Conservation (phyloP, 768 basidiomycete species). For the Pleurotus tuoliensis region DNA sequence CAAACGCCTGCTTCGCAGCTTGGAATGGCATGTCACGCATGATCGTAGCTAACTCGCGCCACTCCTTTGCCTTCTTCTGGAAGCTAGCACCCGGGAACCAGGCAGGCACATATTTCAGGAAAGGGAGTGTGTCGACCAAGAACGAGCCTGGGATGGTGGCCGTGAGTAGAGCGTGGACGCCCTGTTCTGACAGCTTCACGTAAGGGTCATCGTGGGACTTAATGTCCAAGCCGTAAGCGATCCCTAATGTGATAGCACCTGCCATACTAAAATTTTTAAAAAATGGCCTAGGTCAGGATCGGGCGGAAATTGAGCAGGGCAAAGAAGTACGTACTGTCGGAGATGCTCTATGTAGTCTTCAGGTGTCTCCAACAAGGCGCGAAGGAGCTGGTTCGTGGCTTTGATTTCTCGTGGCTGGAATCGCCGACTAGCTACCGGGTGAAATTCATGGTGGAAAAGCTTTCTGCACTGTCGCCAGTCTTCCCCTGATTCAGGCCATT, state of each 20-base stretch:
- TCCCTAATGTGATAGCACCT: neutral
- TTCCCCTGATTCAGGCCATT: slow-evolving; percentile 4
- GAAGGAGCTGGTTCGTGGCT: slow-evolving; percentile 15
- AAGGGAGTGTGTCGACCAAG: slow-evolving; percentile 29
- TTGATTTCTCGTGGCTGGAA: slow-evolving; percentile 15
- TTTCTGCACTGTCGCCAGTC: slow-evolving; percentile 16
- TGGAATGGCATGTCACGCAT: slow-evolving; percentile 35
- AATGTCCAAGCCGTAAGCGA: slow-evolving; percentile 8
- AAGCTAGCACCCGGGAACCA: slow-evolving; percentile 63
- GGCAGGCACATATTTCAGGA: slow-evolving; percentile 42
- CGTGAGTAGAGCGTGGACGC: slow-evolving; percentile 23
- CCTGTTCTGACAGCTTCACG: slow-evolving; percentile 27
- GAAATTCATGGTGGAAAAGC: slow-evolving; percentile 18
- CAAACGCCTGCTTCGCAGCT: slow-evolving; percentile 21
- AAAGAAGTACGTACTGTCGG: slow-evolving; percentile 14
- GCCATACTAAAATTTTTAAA: neutral
- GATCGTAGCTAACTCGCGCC: slow-evolving; percentile 33
- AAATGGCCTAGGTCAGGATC: neutral
- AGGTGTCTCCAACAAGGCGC: slow-evolving; percentile 12
- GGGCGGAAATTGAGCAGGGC: neutral
- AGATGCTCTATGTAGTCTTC: slow-evolving; percentile 14
- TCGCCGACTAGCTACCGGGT: slow-evolving; percentile 10
- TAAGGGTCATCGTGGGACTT: neutral
- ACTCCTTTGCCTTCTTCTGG: slow-evolving; percentile 43
- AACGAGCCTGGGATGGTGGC: slow-evolving; percentile 29